Evolutionary conservation across 768 basidiomycete genomes (phyloP), one percentile per base, ranked within the genome.

Genomic region (Infundibulicybe gibba): DNA sequence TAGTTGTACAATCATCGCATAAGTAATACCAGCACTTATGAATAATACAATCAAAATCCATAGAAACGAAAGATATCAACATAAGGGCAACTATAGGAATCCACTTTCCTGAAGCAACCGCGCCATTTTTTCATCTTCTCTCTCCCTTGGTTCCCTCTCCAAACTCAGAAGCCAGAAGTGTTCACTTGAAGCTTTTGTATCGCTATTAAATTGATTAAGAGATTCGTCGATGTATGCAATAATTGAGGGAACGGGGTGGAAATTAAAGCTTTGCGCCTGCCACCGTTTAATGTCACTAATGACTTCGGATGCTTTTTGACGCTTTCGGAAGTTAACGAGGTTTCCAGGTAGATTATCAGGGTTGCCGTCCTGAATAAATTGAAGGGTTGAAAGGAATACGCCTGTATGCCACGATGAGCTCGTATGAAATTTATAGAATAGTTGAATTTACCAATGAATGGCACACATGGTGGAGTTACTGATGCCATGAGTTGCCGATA

Each of bases 281-380:
- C 94, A 97, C 21, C 91, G 86, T 62, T 97, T 90, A 63, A 99
- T 97, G 63, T 97, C 94, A 52, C 85, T 84, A 56, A 99, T 92
- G 55, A 98, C 90, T 61, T 97, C 94, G n/a, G 94, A 92, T 0
- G 93, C 85, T 66, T 90, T 90, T 57, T 91, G 86, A 14, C 95
- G 87, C 66, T 99, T 99, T 60, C 85, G 82, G 71, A 98, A 98
- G 70, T 98, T 97, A 68, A 98, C 85, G 52, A 95, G 71, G 47
- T 80, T 77, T 6, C 82, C 87, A 14, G 77, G 77, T 9, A 97
- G 72, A 54, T 76, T 81, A 69, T 98, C 91, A 43, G 87, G 86
- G 59, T 91, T 93, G 8, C 95, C 97, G 56, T 97, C 97, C 66
- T 97, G 92, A 61, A 97, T 95, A 66, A 98, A 97, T n/a, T 94